Conservation (phyloP, 148 eudicot genomes). For the Vaccinium macrocarpon region DNA sequence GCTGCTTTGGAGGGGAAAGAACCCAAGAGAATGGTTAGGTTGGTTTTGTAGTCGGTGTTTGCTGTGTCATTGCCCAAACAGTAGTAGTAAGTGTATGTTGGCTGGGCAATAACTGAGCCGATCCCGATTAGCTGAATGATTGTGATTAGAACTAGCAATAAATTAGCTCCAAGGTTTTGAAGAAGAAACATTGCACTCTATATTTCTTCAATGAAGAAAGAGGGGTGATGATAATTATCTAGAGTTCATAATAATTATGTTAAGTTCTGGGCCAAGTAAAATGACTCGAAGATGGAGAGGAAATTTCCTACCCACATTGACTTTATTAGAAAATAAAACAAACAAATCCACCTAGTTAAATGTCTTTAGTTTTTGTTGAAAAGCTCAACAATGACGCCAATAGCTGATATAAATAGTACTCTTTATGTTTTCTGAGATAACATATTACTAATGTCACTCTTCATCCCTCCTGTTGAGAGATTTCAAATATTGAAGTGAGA, state of each 20-base stretch:
- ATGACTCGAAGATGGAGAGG: not conserved
- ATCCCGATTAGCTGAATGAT: not conserved
- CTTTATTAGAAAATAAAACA: not conserved
- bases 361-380: not conserved
- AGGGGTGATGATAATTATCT: not conserved
- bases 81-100: not conserved
- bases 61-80: not conserved
- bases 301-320: not conserved
- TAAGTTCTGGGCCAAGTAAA: not conserved
- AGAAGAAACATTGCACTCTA: not conserved
- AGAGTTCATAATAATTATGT: not conserved
- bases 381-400: not conserved
- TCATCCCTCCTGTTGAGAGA: not conserved
- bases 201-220: not conserved
- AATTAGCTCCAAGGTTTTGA: slow-evolving; percentile 1
- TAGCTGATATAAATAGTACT: not conserved
- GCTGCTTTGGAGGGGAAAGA: not conserved
- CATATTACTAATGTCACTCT: not conserved
- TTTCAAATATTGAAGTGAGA: not conserved
- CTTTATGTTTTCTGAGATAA: not conserved
- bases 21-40: not conserved
- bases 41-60: not conserved
- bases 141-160: not conserved
- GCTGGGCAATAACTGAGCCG: not conserved
- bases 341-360: not conserved